Evolutionary conservation across 2,329 filamentous ascomycete genomes (phyloP).

Genomic region (Pseudogymnoascus sp.): DNA sequence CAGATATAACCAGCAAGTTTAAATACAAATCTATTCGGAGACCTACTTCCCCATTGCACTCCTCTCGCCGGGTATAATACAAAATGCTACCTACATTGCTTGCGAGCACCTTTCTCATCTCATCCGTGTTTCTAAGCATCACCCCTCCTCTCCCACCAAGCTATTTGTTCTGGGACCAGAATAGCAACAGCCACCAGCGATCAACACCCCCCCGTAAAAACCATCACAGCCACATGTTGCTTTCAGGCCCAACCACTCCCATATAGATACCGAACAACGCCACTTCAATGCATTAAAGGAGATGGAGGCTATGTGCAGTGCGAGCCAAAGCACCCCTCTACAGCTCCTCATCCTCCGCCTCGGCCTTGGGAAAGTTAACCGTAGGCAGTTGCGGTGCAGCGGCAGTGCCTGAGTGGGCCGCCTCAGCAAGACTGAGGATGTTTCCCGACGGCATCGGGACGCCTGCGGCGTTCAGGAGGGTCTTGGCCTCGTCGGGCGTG

Average conservation of each 20-base stretch:
- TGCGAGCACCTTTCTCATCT: not conserved
- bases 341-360: not conserved
- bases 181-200: not conserved
- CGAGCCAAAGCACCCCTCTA: not conserved
- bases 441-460: not conserved
- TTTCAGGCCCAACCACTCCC: not conserved
- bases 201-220: not conserved
- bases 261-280: constrained; percentile 2
- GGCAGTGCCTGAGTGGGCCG: not conserved
- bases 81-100: constrained; percentile 7
- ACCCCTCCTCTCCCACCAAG: not conserved
- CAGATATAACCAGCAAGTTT: not conserved
- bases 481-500: constrained; percentile 4
- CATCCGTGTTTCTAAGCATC: not conserved
- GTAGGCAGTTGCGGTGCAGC: not conserved
- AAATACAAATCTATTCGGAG: constrained; percentile 4
- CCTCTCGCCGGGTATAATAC: constrained; percentile 2
- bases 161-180: not conserved
- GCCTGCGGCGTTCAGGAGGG: constrained; percentile 3
- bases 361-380: not conserved
- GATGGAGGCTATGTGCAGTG: not conserved
- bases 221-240: not conserved
- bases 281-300: not conserved
- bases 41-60: not conserved
- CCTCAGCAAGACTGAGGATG: constrained; percentile 2